Evolutionary conservation across 306 rosid genomes (phyloP).

Genomic region (Prunus dulcis): DNA sequence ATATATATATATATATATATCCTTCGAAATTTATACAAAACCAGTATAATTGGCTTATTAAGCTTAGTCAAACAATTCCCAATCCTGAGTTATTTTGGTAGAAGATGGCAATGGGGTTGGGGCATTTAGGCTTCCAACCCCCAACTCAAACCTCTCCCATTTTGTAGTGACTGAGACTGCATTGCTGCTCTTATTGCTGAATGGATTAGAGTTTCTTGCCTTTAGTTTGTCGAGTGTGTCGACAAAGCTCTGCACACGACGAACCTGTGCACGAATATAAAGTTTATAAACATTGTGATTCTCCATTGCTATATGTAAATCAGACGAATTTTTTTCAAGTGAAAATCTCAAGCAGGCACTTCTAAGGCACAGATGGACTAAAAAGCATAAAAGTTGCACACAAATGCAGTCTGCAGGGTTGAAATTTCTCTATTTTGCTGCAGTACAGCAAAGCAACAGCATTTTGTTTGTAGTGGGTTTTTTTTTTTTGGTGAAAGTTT

Average conservation of each 20-base stretch:
- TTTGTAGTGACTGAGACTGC: conserved; percentile 33
- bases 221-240: conserved; percentile 56
- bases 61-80: conserved; percentile 43
- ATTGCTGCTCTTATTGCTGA: conserved; percentile 24
- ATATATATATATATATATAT: too few relatives aligned
- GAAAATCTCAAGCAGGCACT: not conserved
- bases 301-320: not conserved
- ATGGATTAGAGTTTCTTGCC: conserved; percentile 39
- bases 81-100: conserved; percentile 41
- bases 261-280: conserved; percentile 38
- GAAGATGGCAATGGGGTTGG: conserved; percentile 24
- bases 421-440: not conserved
- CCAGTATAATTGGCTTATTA: not conserved
- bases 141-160: conserved; percentile 61
- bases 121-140: conserved; percentile 38
- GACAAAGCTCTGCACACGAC: conserved; percentile 58
- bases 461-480: not conserved
- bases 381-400: not conserved
- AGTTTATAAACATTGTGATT: not conserved
- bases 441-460: not conserved
- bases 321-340: not conserved
- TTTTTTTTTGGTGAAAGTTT: not conserved
- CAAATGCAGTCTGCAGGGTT: not conserved
- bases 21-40: conserved; percentile 6
- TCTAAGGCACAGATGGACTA: not conserved